Evolutionary conservation across 805 yeast species (phyloP).

Genomic region (Suhomyces sp.): DNA sequence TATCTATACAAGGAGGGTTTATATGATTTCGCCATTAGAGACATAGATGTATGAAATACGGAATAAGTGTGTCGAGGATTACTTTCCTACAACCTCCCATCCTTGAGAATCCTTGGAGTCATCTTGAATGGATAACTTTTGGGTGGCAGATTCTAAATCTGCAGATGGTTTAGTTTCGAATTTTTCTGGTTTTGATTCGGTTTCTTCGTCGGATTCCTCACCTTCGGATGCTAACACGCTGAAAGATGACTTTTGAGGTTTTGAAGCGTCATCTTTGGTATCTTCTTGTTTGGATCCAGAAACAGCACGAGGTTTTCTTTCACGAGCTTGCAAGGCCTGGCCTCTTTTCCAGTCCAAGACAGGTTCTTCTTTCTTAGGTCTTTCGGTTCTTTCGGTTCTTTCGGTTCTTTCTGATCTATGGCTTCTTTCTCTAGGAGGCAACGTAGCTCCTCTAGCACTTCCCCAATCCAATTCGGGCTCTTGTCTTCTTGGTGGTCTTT

Average conservation of each 20-base stretch:
- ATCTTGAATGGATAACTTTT: conserved; percentile 32
- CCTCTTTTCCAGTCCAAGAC: conserved; percentile 40
- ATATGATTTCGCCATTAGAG: background rate
- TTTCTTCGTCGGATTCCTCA: conserved; percentile 50
- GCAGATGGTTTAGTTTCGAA: conserved; percentile 6
- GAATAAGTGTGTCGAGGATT: conserved; percentile 10
- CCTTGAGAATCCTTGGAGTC: conserved; percentile 28
- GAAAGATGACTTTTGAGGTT: conserved; percentile 45
- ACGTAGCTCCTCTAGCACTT: conserved; percentile 36
- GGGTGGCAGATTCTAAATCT: conserved; percentile 37
- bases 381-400: conserved; percentile 15
- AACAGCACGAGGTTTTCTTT: conserved; percentile 2
- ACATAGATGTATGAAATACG: background rate
- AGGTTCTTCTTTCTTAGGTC: conserved; percentile 25
- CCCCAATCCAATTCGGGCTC: conserved; percentile 65
- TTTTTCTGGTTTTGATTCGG: conserved; percentile 16
- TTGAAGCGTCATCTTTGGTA: conserved; percentile 21
- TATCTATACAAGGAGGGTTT: conserved; percentile 4
- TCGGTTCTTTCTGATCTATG: conserved; percentile 16
- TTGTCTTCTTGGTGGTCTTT: conserved; percentile 33
- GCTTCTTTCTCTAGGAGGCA: conserved; percentile 32
- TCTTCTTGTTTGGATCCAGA: conserved; percentile 12
- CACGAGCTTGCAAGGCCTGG: conserved; percentile 26
- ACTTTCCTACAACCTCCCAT: conserved; percentile 48
- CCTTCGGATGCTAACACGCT: conserved; percentile 48